These are phyloP conservation scores for Neurospora sp. DNA, from an alignment of 495 filamentous ascomycete genomes.

Conservation along the genomic window DNA sequence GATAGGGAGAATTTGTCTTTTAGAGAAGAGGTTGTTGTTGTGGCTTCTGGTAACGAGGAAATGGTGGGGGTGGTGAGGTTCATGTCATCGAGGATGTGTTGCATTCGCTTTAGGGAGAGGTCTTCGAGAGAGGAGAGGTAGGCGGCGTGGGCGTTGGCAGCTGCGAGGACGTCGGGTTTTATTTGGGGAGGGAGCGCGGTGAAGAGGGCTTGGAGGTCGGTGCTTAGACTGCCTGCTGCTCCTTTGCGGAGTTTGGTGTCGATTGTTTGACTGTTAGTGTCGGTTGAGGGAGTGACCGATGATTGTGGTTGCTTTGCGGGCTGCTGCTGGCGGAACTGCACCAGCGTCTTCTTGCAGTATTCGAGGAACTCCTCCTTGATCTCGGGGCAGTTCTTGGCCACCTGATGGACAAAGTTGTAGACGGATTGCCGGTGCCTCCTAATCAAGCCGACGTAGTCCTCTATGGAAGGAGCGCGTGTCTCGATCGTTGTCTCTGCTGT, in stretches of 20 bases:
- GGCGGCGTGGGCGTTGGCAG: constrained; percentile 41
- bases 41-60: not conserved
- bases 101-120: constrained; percentile 40
- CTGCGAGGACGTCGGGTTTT: constrained; percentile 21
- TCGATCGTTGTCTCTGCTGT: constrained; percentile 4
- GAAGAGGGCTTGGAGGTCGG: constrained; percentile 36
- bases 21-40: not conserved
- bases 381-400: constrained; percentile 51
- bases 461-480: constrained; percentile 37
- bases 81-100: constrained; percentile 29
- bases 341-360: constrained; percentile 24
- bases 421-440: constrained; percentile 40
- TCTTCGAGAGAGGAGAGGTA: constrained; percentile 41
- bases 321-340: constrained; percentile 16
- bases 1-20: not conserved
- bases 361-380: constrained; percentile 38
- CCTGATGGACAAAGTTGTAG: constrained; percentile 54
- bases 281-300: not conserved
- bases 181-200: constrained; percentile 28
- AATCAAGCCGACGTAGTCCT: constrained; percentile 51
- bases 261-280: not conserved
- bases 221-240: constrained; percentile 36
- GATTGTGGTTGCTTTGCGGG: not conserved
- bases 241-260: not conserved
- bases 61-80: not conserved